Evolutionary conservation across 495 filamentous ascomycete genomes (phyloP), one percentile per base, ranked within the genome.

Genomic region (Xylaria longipes): DNA sequence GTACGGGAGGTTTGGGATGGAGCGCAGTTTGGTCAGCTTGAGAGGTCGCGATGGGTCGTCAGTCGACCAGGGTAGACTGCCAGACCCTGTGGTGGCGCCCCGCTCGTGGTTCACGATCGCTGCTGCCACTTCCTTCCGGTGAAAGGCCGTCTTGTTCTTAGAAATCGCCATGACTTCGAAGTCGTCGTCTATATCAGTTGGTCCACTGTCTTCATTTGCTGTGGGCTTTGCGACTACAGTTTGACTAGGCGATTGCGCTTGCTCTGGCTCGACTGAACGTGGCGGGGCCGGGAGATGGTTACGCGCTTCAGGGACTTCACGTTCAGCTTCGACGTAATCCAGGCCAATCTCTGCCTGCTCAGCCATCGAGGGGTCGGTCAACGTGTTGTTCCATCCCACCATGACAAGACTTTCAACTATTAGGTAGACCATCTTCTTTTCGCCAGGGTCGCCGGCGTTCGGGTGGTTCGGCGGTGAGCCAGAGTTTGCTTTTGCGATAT

Each of bases 1-100:
- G 79, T 83, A 84, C 1, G 81, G 83, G 12, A 86, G 77, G 64
- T 79, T 74, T 1, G 84, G 82, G 46, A 86, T 81, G 1, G 77
- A 67, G 33, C 79, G 74, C 63, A 85, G 77, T 29, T 75, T 71
- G 2, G 83, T 85, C 15, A 86, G 81, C 71, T 82, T 84, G 50
- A 82, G 60, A 31, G 81, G 79, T 0, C 69, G 70, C 27, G 74
- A 72, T 0, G 72, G 75, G 37, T 81, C 66, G 41, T 72, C 75
- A 31, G 74, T 74, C 12, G 74, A 71, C 78, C 77, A 79, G 48
- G 77, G 69, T 14, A 73, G 74, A 6, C 68, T 29, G 31, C 33
- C 54, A 14, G 57, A 14, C 20, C 52, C 35, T 7, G 71, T n/a
- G 9, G 65, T 31, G 22, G 56, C 52, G 31, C 25, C 15, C 12